These are phyloP conservation scores for Ceratobasidium sp. DNA, from an alignment of 1,284 basidiomycete species.

Conservation along the genomic window DNA sequence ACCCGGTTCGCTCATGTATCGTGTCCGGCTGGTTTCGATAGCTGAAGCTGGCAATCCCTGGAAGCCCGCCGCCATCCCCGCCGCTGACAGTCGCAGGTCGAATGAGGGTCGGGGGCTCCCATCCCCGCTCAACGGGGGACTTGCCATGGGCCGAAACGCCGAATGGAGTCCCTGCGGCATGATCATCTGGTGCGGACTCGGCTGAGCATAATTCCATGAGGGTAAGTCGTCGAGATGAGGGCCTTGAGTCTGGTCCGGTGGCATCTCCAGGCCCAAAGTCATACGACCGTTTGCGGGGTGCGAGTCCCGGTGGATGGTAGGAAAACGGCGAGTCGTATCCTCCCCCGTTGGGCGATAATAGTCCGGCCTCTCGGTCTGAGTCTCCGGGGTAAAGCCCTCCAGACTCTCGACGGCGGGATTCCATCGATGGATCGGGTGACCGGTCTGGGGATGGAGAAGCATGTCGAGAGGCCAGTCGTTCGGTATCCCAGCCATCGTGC, in stretches of 20 bases:
- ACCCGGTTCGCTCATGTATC: slow-evolving; percentile 25
- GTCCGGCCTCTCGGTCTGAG: slow-evolving; percentile 25
- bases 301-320: slow-evolving; percentile 71
- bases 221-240: slow-evolving; percentile 67
- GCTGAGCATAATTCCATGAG: slow-evolving; percentile 76
- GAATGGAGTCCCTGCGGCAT: slow-evolving; percentile 16
- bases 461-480: slow-evolving; percentile 32
- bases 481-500: slow-evolving; percentile 7
- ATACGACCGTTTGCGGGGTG: slow-evolving; percentile 49
- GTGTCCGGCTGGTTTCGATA: slow-evolving; percentile 14
- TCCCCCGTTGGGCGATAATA: slow-evolving; percentile 41
- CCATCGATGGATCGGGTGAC: slow-evolving; percentile 27
- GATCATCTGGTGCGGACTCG: slow-evolving; percentile 23
- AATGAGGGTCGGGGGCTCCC: slow-evolving; percentile 37
- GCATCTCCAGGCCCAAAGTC: slow-evolving; percentile 45
- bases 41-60: slow-evolving; percentile 37
- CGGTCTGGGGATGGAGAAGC: slow-evolving; percentile 40
- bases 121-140: slow-evolving; percentile 37
- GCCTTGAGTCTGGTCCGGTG: slow-evolving; percentile 51
- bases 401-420: slow-evolving; percentile 28
- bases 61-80: slow-evolving; percentile 35
- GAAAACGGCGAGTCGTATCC: slow-evolving; percentile 70
- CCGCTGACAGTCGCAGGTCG: slow-evolving; percentile 40
- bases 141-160: slow-evolving; percentile 36
- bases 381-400: slow-evolving; percentile 31